Evolutionary conservation across 2,329 filamentous ascomycete species (phyloP).

Genomic region (Exophiala viscosa): DNA sequence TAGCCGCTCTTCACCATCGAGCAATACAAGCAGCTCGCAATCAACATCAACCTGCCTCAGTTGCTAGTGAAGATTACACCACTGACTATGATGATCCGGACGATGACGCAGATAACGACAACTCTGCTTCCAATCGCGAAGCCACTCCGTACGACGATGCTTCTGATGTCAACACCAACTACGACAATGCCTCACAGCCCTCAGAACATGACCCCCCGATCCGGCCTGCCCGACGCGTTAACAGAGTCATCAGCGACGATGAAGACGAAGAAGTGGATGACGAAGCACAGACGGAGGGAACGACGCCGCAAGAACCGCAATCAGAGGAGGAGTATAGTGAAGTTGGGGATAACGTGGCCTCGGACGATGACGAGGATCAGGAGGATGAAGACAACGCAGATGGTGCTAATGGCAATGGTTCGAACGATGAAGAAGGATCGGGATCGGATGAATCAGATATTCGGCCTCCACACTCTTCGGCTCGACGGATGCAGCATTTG

Average conservation of each 20-base stretch:
- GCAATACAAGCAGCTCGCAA: too few relatives aligned
- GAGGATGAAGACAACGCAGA: constrained; percentile 3
- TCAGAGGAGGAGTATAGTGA: not conserved
- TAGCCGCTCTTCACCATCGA: not conserved
- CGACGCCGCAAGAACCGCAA: not conserved
- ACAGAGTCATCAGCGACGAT: constrained; percentile 18
- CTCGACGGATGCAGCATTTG: constrained; percentile 16
- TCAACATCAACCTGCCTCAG: too few relatives aligned
- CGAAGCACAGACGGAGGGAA: constrained; percentile 1
- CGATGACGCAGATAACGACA: not conserved
- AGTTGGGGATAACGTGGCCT: not conserved
- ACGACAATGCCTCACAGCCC: not conserved
- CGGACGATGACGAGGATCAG: not conserved
- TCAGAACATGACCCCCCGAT: constrained; percentile 2
- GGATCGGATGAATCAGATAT: constrained; percentile 24
- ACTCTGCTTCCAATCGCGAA: not conserved
- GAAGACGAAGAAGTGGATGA: constrained; percentile 19
- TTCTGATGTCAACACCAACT: constrained; percentile 1
- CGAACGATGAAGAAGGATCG: constrained; percentile 1
- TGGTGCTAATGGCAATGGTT: constrained; percentile 2
- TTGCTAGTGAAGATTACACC: too few relatives aligned
- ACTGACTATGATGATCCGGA: not conserved
- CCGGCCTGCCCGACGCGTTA: not conserved
- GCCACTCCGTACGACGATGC: not conserved
- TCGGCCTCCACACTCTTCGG: constrained; percentile 21